Conservation (phyloP, 2,329 filamentous ascomycete species). For the Fusarium equiseti region DNA sequence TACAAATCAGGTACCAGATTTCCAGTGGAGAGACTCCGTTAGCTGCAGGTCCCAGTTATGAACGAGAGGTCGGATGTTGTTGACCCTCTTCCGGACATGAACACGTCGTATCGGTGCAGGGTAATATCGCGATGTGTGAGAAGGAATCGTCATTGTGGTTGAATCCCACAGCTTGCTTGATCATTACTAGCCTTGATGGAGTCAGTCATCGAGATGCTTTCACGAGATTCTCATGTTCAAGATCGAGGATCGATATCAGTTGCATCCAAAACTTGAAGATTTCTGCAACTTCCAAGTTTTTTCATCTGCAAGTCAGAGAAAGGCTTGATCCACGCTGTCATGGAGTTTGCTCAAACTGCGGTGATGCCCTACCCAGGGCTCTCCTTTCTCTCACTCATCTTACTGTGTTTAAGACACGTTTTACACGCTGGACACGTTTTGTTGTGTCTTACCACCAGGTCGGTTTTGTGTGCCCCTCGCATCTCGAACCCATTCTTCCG, state of each 20-base stretch:
- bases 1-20: neutral
- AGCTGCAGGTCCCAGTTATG: neutral
- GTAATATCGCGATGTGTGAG: neutral
- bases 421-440: slow-evolving; percentile 23
- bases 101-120: neutral
- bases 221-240: neutral
- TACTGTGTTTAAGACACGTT: slow-evolving; percentile 21
- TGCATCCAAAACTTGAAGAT: neutral
- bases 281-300: slow-evolving; percentile 21
- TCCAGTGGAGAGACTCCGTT: neutral
- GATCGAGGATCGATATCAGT: neutral
- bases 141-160: neutral
- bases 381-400: neutral
- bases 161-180: neutral
- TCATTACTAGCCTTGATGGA: neutral
- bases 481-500: neutral
- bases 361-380: neutral
- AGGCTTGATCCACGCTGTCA: slow-evolving; percentile 15
- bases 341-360: neutral
- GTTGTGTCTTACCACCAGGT: slow-evolving; percentile 22
- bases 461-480: slow-evolving; percentile 17
- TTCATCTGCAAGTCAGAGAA: slow-evolving; percentile 14
- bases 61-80: neutral
- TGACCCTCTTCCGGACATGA: slow-evolving; percentile 3
- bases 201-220: slow-evolving; percentile 17